A percentile compares a stretch with the other conserved stretches of the same genome.
These are phyloP conservation scores for Gossypium ekmanianum DNA, from an alignment of 345 rosid genomes.

Conservation along the genomic window DNA sequence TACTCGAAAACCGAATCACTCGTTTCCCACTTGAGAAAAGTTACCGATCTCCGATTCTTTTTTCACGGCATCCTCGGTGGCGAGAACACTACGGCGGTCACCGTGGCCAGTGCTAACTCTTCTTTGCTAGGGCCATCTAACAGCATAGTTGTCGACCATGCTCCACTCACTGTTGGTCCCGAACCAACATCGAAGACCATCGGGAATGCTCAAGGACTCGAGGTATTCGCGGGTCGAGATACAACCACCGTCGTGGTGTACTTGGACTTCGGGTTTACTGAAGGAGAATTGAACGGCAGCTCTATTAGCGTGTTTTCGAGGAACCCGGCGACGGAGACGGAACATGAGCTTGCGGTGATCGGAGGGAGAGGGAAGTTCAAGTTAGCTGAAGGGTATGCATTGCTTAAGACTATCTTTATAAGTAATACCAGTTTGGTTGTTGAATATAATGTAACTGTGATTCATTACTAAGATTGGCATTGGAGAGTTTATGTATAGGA, in stretches of 20 bases:
- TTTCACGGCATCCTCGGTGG: not conserved
- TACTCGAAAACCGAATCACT: conserved; percentile 8
- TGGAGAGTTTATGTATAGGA: not conserved
- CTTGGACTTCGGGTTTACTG: conserved; percentile 27
- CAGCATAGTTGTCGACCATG: conserved; percentile 21
- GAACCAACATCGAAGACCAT: conserved; percentile 21
- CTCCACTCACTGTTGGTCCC: conserved; percentile 25
- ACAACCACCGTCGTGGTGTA: conserved; percentile 1
- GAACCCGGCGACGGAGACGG: conserved; percentile 15
- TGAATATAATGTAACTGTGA: not conserved
- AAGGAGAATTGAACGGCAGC: conserved; percentile 26
- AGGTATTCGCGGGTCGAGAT: conserved; percentile 17
- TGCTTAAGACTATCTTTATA: conserved; percentile 6
- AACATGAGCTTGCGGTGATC: conserved; percentile 29
- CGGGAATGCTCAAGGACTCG: conserved; percentile 29
- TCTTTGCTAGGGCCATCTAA: not conserved
- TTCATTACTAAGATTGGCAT: not conserved
- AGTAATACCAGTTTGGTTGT: not conserved
- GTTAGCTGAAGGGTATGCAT: conserved; percentile 22
- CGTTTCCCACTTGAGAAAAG: conserved; percentile 14
- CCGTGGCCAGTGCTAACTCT: conserved; percentile 9
- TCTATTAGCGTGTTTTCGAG: conserved; percentile 28
- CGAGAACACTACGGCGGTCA: not conserved
- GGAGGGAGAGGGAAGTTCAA: conserved; percentile 28
- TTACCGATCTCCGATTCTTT: conserved; percentile 24